A percentile compares a stretch with the other conserved stretches of the same genome.
phyloP scores from a whole-genome alignment of 1,139 yeast genomes.

The Kodamaea fungicola region DNA sequence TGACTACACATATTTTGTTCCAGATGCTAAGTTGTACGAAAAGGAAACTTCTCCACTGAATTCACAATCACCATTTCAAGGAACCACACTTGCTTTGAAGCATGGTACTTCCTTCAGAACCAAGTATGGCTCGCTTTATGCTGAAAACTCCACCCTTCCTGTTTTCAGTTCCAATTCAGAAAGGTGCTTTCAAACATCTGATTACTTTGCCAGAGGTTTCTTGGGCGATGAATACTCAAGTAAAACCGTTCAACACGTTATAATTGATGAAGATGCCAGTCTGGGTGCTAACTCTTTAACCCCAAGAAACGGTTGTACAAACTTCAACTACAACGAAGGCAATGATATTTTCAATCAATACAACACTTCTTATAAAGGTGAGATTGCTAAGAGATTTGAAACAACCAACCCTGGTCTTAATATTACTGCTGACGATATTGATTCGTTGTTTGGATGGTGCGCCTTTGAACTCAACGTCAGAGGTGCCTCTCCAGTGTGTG shows the following conservation, averaged over 20 bases:
- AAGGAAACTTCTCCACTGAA: slow-evolving; percentile 17
- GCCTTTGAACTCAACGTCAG: slow-evolving; percentile 51
- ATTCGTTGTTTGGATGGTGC: slow-evolving; percentile 41
- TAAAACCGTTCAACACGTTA: slow-evolving; percentile 14
- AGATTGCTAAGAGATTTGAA: slow-evolving; percentile 17
- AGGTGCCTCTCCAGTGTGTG: slow-evolving; percentile 49
- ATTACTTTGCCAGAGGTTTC: slow-evolving; percentile 31
- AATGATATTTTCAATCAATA: slow-evolving; percentile 11
- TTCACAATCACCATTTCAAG: slow-evolving; percentile 13
- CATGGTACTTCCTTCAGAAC: slow-evolving; percentile 35
- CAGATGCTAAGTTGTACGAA: slow-evolving; percentile 19
- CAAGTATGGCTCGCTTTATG: slow-evolving; percentile 27
- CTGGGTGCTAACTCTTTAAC: slow-evolving; percentile 31
- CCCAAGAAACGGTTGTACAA: slow-evolving; percentile 23
- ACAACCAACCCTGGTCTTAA: slow-evolving; percentile 22
- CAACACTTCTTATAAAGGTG: slow-evolving; percentile 15
- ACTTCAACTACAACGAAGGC: slow-evolving; percentile 13
- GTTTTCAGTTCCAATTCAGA: slow-evolving; percentile 33
- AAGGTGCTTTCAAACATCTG: slow-evolving; percentile 28
- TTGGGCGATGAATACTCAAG: slow-evolving; percentile 14
- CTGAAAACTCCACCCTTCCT: slow-evolving; percentile 20
- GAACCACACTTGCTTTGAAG: slow-evolving; percentile 30
- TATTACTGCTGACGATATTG: slow-evolving; percentile 39
- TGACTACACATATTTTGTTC: slow-evolving; percentile 32
- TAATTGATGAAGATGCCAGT: slow-evolving; percentile 24